phyloP scores from a whole-genome alignment of 192 early-diverging fungal genomes.

The Podila epicladia region DNA sequence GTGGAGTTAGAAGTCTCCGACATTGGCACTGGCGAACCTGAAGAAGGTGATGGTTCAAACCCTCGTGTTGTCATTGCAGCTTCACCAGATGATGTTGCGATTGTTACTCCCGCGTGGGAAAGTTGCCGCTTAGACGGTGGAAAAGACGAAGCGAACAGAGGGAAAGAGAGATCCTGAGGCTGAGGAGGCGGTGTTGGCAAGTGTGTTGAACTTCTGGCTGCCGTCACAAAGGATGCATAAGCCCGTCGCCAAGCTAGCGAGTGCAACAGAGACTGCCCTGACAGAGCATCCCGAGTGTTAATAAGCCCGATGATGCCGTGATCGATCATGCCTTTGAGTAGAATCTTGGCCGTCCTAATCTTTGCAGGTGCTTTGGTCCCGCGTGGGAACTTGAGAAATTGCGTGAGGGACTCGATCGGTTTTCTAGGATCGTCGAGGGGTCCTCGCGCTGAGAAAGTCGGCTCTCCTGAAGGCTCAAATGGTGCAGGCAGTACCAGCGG shows the following conservation, averaged over 20 bases:
- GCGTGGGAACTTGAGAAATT: conserved; percentile 3
- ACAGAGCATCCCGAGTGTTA: conserved; percentile 28
- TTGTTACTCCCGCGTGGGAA: neutral
- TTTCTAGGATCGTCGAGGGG: conserved; percentile 2
- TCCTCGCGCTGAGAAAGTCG: neutral
- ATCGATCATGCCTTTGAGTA: conserved; percentile 25
- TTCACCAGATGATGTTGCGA: neutral
- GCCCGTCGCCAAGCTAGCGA: conserved; percentile 24
- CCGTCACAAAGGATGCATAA: conserved; percentile 11
- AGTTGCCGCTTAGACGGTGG: neutral
- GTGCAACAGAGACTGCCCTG: conserved; percentile 27
- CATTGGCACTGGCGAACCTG: neutral
- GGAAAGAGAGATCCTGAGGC: neutral
- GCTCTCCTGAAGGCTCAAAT: neutral
- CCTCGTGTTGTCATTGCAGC: neutral
- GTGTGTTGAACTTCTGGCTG: neutral
- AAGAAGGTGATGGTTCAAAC: neutral
- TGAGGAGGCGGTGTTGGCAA: conserved; percentile 15
- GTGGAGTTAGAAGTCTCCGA: neutral
- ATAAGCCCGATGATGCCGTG: conserved; percentile 31
- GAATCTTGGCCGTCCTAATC: conserved; percentile 21
- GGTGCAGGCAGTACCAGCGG: neutral
- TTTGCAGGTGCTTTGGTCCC: neutral
- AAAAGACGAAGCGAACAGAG: neutral
- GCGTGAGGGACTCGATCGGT: conserved; percentile 20